Conservation (phyloP, 352 stramenopile species). For the Pythium oligandrum region DNA sequence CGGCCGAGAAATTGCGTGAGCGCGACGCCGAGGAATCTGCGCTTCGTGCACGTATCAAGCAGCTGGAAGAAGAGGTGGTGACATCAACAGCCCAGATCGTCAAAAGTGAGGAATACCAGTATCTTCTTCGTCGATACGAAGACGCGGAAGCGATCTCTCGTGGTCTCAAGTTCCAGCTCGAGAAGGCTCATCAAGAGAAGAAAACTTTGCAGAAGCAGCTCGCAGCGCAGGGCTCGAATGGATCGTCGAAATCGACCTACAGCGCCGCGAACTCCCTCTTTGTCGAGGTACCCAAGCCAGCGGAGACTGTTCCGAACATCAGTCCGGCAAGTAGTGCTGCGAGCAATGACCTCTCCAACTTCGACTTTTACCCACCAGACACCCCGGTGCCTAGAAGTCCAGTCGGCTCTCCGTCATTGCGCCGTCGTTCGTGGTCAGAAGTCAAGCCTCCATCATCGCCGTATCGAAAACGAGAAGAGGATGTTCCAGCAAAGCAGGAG, state of each 20-base stretch:
- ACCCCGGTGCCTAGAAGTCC: slow-evolving; percentile 16
- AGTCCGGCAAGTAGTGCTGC: slow-evolving; percentile 41
- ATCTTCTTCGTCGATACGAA: slow-evolving; percentile 47
- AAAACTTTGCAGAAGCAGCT: slow-evolving; percentile 70
- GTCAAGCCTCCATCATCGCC: slow-evolving; percentile 1
- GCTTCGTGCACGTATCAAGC: slow-evolving; percentile 17
- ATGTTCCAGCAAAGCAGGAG: too few species aligned
- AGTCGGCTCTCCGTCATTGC: slow-evolving; percentile 8
- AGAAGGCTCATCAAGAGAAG: slow-evolving; percentile 77
- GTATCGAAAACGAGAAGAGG: not conserved
- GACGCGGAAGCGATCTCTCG: slow-evolving; percentile 64
- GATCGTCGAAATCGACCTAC: slow-evolving; percentile 1
- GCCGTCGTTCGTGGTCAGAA: too few species aligned
- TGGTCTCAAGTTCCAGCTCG: slow-evolving; percentile 62
- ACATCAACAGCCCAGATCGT: slow-evolving; percentile 21
- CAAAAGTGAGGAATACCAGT: slow-evolving; percentile 51
- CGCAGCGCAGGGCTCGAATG: slow-evolving; percentile 5
- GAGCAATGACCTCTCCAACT: slow-evolving; percentile 51
- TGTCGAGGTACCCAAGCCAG: not conserved
- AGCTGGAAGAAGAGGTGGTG: slow-evolving; percentile 35
- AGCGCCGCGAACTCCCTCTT: slow-evolving; percentile 10
- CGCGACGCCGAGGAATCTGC: slow-evolving; percentile 27
- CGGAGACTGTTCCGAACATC: not conserved
- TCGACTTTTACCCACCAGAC: slow-evolving; percentile 35
- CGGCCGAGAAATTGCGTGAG: slow-evolving; percentile 17